phyloP scores from a whole-genome alignment of 768 basidiomycete genomes.

The Gloeophyllum trabeum region DNA sequence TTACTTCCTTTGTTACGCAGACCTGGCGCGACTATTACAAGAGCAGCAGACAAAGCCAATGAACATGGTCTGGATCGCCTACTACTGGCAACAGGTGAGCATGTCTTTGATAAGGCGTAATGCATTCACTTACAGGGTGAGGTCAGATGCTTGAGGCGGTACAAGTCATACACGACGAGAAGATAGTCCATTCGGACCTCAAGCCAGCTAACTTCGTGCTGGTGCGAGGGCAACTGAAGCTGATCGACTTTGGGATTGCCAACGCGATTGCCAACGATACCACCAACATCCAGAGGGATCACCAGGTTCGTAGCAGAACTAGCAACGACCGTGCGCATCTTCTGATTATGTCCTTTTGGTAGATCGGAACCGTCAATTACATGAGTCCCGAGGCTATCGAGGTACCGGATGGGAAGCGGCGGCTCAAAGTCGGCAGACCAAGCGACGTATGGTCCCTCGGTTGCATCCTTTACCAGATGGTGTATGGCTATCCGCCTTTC shows the following conservation, averaged over 20 bases:
- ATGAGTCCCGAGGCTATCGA: conserved; percentile 99
- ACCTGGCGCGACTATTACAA: conserved; percentile 72
- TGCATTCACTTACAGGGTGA: background rate
- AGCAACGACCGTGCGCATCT: background rate
- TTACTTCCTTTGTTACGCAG: conserved; percentile 18
- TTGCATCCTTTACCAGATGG: conserved; percentile 97
- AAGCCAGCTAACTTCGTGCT: conserved; percentile 99
- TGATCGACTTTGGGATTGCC: conserved; percentile 99
- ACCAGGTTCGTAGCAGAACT: conserved; percentile 53
- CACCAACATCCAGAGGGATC: conserved; percentile 94
- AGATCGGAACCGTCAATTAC: conserved; percentile 97
- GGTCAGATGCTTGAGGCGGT: conserved; percentile 95
- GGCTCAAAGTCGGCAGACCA: conserved; percentile 89
- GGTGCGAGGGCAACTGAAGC: conserved; percentile 87
- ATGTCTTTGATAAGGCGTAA: background rate
- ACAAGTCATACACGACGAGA: conserved; percentile 96
- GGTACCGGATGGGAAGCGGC: conserved; percentile 72
- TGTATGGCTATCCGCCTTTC: conserved; percentile 92
- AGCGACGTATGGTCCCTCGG: conserved; percentile 98
- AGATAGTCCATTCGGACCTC: conserved; percentile 96
- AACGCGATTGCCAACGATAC: conserved; percentile 98
- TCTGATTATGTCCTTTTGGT: conserved; percentile 1
- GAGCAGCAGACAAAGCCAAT: conserved; percentile 78
- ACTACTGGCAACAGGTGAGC: conserved; percentile 93
- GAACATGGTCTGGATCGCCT: conserved; percentile 90